Evolutionary conservation across 1,284 basidiomycete genomes (phyloP).

Genomic region (Puccinia triticina): DNA sequence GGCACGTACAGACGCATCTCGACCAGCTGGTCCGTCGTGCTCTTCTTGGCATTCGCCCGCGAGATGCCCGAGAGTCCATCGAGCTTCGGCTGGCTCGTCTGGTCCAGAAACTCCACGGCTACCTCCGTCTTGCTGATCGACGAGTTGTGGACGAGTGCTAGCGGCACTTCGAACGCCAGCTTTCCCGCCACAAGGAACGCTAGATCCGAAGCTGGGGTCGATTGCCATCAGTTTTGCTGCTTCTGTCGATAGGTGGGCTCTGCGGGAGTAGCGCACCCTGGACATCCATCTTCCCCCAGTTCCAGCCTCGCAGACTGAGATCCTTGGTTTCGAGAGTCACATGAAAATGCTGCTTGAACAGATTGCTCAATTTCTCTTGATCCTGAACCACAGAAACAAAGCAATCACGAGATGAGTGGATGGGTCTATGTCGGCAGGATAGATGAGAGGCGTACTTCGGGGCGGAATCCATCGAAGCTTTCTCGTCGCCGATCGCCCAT

Average conservation of each 20-base stretch:
- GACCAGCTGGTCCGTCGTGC: conserved; percentile 75
- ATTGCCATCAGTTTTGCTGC: too few species aligned
- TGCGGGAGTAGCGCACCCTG: conserved; percentile 76
- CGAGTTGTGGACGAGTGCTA: conserved; percentile 86
- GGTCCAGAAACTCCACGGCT: conserved; percentile 83
- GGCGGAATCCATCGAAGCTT: conserved; percentile 90
- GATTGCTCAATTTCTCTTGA: conserved; percentile 72
- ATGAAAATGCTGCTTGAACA: conserved; percentile 84
- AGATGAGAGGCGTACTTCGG: conserved; percentile 68
- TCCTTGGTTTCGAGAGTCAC: conserved; percentile 84
- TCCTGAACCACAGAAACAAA: conserved; percentile 65
- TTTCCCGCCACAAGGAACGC: conserved; percentile 88
- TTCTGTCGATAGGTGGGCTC: too few species aligned
- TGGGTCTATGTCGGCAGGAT: neutral
- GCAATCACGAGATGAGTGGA: neutral
- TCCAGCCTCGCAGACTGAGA: conserved; percentile 90
- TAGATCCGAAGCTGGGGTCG: conserved; percentile 82
- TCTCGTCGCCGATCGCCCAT: conserved; percentile 64
- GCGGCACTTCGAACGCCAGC: conserved; percentile 87
- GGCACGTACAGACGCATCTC: conserved; percentile 98
- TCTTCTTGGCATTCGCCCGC: conserved; percentile 29
- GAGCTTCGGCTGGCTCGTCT: conserved; percentile 60
- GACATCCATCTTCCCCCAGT: conserved; percentile 95
- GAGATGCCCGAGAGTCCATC: conserved; percentile 63
- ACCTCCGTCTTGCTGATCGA: conserved; percentile 98